Base-by-base conservation (phyloP, 306 rosid species). In the Spatholobus suberectus region DNA sequence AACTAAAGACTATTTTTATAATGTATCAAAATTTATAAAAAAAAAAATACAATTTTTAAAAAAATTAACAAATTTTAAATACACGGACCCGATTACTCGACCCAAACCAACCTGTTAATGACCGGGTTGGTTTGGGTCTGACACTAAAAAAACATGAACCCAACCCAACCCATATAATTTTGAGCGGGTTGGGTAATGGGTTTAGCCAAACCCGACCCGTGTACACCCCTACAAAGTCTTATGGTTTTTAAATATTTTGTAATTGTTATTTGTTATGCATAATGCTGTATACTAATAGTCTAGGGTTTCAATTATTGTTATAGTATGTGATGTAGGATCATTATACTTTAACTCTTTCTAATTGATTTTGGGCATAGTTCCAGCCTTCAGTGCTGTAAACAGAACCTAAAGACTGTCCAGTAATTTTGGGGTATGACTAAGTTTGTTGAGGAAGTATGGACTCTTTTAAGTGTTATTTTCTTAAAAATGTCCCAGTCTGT, bases 371-470 rank as follows among this genome's bases (percentile, higher is more conserved):
- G 67, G 81, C 14, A 23, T 43, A 63, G 38, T 67, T 83, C 73
- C 43, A 29, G 46, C 74, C 35, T n/a, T 58, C 20, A 32, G 85
- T 46, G 14, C 73, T 76, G 82, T 44, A 67, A 83, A 70, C 67
- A 69, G 66, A 59, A 70, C 8, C 62, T 83, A 70, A 63, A 43
- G n/a, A 77, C 38, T 44, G 41, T 57, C 55, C 14, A 54, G 81
- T 70, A 70, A 34, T 37, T 83, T 17, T 83, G 75, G 47, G 61
- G 27, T 62, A 61, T 51, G 80, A 12, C 32, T 71, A 37, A 21
- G 40, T 40, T 71, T 77, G 49, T 49, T 78, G 71, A 77, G 59
- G 58, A 77, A 83, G 75, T 51, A 77, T 77, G 73, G 29, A 43
- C 6, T 70, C 49, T 83, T 35, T n/a, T 13, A 35, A 40, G 51